Evolutionary conservation across 2,329 filamentous ascomycete species (phyloP).

Genomic region (Zarea fungicola): DNA sequence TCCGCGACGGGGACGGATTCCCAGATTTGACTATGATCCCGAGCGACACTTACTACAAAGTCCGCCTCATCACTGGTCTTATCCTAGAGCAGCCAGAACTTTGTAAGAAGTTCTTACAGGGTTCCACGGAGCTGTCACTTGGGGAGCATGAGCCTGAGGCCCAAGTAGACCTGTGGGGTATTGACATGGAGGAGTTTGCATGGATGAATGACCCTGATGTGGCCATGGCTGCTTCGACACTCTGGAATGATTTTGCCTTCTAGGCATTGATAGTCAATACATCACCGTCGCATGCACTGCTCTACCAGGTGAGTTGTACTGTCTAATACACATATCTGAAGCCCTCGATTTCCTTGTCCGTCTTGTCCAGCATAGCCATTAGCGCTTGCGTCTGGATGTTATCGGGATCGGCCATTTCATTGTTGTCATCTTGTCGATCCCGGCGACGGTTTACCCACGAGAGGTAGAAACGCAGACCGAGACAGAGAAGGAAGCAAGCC

Average conservation of each 20-base stretch:
- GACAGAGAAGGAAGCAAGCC: constrained; percentile 35
- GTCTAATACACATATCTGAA: constrained; percentile 46
- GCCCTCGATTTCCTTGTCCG: constrained; percentile 48
- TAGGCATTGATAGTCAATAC: not conserved
- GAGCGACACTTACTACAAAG: constrained; percentile 3
- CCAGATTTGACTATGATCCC: constrained; percentile 4
- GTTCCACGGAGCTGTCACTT: not conserved
- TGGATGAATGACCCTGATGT: constrained; percentile 4
- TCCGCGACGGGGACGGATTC: constrained; percentile 1
- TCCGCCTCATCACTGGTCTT: constrained; percentile 4
- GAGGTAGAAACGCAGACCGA: constrained; percentile 47
- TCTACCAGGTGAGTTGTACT: not conserved
- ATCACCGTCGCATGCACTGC: no score
- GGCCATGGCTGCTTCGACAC: not conserved
- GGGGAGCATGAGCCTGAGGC: not conserved
- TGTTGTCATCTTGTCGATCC: constrained; percentile 25
- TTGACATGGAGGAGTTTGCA: constrained; percentile 1
- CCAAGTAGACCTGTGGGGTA: not conserved
- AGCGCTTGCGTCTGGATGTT: not conserved
- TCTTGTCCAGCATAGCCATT: constrained; percentile 36
- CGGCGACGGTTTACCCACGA: constrained; percentile 48
- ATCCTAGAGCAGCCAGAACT: constrained; percentile 4
- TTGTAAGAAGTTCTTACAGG: constrained; percentile 2
- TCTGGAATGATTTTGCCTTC: not conserved
- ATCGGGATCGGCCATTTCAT: not conserved